phyloP scores from a whole-genome alignment of 129 eudicot species.

The Flaveria robusta region DNA sequence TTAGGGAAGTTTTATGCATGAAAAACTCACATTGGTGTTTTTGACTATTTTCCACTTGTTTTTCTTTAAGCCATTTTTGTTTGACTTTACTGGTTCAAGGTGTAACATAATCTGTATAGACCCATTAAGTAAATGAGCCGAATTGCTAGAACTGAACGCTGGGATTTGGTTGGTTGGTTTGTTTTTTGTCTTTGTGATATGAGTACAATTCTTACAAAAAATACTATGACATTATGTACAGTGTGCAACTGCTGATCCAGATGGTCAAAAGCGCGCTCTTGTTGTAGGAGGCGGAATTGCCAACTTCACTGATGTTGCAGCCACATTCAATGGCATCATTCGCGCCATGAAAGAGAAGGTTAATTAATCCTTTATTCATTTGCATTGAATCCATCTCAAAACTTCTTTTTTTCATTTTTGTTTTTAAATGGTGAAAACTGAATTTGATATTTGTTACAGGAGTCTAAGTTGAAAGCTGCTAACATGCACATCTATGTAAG shows the following conservation, averaged over 20 bases:
- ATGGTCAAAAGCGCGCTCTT: slow-evolving; percentile 85
- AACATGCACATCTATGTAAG: slow-evolving; percentile 90
- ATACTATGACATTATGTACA: slow-evolving; percentile 31
- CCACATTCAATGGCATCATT: slow-evolving; percentile 96
- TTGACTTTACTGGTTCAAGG: neutral
- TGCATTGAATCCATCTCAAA: neutral
- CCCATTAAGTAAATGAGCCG: neutral
- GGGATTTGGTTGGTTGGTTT: neutral
- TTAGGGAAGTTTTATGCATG: neutral
- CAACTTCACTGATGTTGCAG: slow-evolving; percentile 98
- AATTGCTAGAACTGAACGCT: neutral
- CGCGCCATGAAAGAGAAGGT: slow-evolving; percentile 99
- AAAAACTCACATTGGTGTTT: neutral
- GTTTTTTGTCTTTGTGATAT: slow-evolving; percentile 9
- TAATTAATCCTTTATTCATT: slow-evolving; percentile 30
- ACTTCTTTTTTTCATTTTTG: neutral
- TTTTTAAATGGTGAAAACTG: neutral
- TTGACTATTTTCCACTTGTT: neutral
- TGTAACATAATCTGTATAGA: neutral
- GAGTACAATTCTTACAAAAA: neutral
- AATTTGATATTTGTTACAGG: slow-evolving; percentile 42
- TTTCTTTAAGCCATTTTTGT: neutral
- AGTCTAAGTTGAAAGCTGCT: slow-evolving; percentile 93
- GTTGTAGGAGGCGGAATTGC: slow-evolving; percentile 99
- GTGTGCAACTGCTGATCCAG: slow-evolving; percentile 99